Evolutionary conservation across 1,139 yeast genomes (phyloP).

Genomic region (Kluyveromyces marxianus): DNA sequence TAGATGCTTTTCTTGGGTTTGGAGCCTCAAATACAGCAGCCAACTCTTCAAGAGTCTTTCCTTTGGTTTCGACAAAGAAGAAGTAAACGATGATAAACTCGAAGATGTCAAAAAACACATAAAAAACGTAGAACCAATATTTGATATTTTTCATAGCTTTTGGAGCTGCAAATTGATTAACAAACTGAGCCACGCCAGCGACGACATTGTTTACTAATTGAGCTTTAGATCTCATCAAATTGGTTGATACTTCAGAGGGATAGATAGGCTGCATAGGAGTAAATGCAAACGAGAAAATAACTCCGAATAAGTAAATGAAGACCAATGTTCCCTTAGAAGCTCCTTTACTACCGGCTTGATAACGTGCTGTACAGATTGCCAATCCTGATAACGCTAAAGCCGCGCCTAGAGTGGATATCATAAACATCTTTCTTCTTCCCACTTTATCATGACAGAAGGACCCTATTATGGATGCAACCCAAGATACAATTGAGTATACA

Average conservation of each 20-base stretch:
- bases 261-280: slow-evolving; percentile 4
- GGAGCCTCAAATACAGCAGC: slow-evolving; percentile 4
- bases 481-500: slow-evolving; percentile 3
- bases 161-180: slow-evolving; percentile 3
- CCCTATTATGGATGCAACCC: slow-evolving; percentile 1
- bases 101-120: slow-evolving; percentile 3
- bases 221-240: slow-evolving; percentile 2
- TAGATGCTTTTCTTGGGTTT: slow-evolving; percentile 4
- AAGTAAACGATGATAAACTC: slow-evolving; percentile 37
- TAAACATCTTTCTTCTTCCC: slow-evolving; percentile 3
- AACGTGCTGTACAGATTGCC: slow-evolving; percentile 2
- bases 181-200: slow-evolving; percentile 2
- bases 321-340: slow-evolving; percentile 2
- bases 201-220: not conserved
- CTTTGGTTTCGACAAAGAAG: slow-evolving; percentile 59
- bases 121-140: slow-evolving; percentile 4
- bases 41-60: slow-evolving; percentile 54
- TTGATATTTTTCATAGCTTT: slow-evolving; percentile 3
- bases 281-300: slow-evolving; percentile 1
- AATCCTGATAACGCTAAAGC: slow-evolving; percentile 2
- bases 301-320: slow-evolving; percentile 4
- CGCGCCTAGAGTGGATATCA: not conserved
- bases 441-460: slow-evolving; percentile 1
- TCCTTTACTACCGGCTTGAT: not conserved
- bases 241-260: slow-evolving; percentile 1